A percentile compares a stretch with the other conserved stretches of the same genome.
These are phyloP conservation scores for Inonotus hispidus DNA, from an alignment of 1,284 basidiomycete species.

Conservation along the genomic window DNA sequence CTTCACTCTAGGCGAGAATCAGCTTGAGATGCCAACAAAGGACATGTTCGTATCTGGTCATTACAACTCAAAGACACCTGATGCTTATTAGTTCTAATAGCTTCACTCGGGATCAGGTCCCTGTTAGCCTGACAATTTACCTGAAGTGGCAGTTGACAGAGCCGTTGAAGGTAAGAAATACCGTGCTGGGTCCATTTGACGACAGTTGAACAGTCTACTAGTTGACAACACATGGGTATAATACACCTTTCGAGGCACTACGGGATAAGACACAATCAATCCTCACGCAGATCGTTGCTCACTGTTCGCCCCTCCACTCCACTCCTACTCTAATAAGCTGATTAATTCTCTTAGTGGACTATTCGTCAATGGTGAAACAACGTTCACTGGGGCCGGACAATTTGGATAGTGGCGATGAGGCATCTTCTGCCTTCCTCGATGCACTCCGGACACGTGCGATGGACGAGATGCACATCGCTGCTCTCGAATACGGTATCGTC, in stretches of 20 bases:
- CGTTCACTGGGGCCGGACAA: conserved; percentile 70
- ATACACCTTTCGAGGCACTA: conserved; percentile 75
- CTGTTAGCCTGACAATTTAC: conserved; percentile 75
- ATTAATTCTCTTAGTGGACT: conserved; percentile 35
- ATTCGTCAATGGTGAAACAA: conserved; percentile 69
- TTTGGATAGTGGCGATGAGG: conserved; percentile 60
- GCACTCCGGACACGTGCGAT: conserved; percentile 74
- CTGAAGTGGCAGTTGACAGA: conserved; percentile 76
- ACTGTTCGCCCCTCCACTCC: conserved; percentile 40
- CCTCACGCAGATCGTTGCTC: conserved; percentile 75
- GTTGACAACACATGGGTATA: conserved; percentile 73
- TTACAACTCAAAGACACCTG: not conserved
- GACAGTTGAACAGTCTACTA: conserved; percentile 19
- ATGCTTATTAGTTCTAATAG: conserved; percentile 30
- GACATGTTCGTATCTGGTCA: conserved; percentile 54
- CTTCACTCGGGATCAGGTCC: conserved; percentile 78
- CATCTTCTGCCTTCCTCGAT: conserved; percentile 71
- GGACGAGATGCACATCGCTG: conserved; percentile 76
- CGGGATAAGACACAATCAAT: conserved; percentile 79
- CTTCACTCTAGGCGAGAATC: conserved; percentile 75
- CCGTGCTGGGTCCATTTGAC: not conserved
- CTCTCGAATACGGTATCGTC: conserved; percentile 73
- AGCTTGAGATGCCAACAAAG: conserved; percentile 79
- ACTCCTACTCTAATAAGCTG: not conserved
- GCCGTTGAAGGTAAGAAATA: conserved; percentile 52